Evolutionary conservation across 2,329 filamentous ascomycete genomes (phyloP), one percentile per base, ranked within the genome.

Genomic region (Fusarium circinatum): DNA sequence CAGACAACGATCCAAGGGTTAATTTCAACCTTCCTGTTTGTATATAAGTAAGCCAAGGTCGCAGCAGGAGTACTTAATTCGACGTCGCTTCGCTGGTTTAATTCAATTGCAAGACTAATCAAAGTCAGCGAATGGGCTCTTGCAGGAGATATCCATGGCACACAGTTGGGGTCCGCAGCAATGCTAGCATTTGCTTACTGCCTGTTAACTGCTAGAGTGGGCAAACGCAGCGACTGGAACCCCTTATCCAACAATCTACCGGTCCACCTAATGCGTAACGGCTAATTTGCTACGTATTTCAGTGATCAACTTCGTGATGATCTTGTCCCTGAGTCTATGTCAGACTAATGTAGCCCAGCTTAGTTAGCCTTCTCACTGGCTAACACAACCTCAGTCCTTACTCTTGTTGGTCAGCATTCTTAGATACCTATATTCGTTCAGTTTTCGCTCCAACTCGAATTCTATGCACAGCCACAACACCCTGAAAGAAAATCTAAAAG

Each of bases 391-490:
- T 15, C 32, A 26, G 42, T 28, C 48, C 32, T 60, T 68, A n/a
- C 18, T 59, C 32, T 30, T 38, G 64, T 61, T 70, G 58, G 59
- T 65, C 41, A 73, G 68, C 49, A 32, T 26, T n/a, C 38, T 49
- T 10, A 22, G 38, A 48, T 17, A n/a, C 32, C 32, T 34, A 34
- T 15, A 26, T 47, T 57, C 18, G 34, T 58, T 58, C 32, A 32
- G 54, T 30, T 49, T 54, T 44, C 34, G 48, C 15, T 36, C 14
- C 11, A 62, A 44, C 52, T 17, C 41, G 38, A 54, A 49, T 22
- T 39, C 41, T 54, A 12, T n/a, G n/a, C 65, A 70, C 55, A 70
- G 56, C 70, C 65, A 62, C 70, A 58, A 45, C 41, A 18, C 24
- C 7, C 20, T n/a, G 11, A 34, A 45, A 26, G 32, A 58, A 54